phyloP scores from a whole-genome alignment of 495 filamentous ascomycete genomes.

The Xylona heveae region DNA sequence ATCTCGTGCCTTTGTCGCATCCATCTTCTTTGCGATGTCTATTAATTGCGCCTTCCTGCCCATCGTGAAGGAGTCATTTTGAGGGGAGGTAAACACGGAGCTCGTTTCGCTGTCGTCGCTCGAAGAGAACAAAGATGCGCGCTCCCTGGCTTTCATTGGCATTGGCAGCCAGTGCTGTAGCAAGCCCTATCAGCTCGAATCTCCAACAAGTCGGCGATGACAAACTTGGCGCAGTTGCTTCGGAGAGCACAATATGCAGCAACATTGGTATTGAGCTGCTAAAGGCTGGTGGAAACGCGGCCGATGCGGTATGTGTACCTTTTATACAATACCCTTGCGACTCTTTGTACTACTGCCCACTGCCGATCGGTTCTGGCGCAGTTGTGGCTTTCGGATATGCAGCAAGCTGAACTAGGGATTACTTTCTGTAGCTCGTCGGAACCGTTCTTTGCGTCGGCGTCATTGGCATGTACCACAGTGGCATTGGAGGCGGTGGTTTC shows the following conservation, averaged over 20 bases:
- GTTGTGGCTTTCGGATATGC: neutral
- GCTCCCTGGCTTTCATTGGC: too few relatives aligned
- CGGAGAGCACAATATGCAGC: constrained; percentile 56
- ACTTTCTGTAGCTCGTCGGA: constrained; percentile 30
- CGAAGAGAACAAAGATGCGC: too few relatives aligned
- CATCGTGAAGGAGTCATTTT: too few relatives aligned
- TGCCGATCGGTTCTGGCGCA: too few relatives aligned
- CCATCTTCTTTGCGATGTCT: too few relatives aligned
- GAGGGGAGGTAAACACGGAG: too few relatives aligned
- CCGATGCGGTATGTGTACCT: constrained; percentile 34
- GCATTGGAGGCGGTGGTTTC: constrained; percentile 81
- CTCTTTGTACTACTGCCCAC: too few relatives aligned
- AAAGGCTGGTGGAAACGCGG: constrained; percentile 47
- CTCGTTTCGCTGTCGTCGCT: too few relatives aligned
- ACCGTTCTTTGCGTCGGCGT: constrained; percentile 58
- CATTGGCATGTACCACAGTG: constrained; percentile 71
- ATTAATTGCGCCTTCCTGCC: too few relatives aligned
- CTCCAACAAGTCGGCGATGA: constrained; percentile 16
- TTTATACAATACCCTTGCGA: neutral
- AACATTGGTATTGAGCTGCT: constrained; percentile 53
- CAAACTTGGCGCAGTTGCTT: constrained; percentile 53
- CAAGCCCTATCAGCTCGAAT: too few relatives aligned
- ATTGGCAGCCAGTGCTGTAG: too few relatives aligned
- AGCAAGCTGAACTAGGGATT: neutral
- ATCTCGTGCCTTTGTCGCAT: too few relatives aligned